Percentiles rank a stretch among this genome's conserved stretches.
phyloP scores from a whole-genome alignment of 352 stramenopile genomes.

The Globisporangium lucens region DNA sequence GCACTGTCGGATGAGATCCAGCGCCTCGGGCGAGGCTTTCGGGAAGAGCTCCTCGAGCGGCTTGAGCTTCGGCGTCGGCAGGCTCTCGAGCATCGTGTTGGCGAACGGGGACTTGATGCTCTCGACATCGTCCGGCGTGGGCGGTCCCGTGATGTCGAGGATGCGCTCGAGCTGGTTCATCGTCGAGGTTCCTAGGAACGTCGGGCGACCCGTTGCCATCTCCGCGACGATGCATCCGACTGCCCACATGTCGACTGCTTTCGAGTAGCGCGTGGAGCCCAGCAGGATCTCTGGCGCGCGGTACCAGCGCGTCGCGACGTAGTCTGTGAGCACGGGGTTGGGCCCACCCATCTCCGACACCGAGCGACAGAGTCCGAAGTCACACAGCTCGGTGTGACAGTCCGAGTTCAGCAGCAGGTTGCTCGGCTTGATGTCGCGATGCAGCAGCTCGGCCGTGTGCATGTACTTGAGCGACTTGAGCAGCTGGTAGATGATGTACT shows the following conservation, averaged over 20 bases:
- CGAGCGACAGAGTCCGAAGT: slow-evolving; percentile 94
- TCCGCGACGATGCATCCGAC: slow-evolving; percentile 94
- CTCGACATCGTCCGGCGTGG: slow-evolving; percentile 87
- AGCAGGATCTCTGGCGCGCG: slow-evolving; percentile 94
- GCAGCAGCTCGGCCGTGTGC: slow-evolving; percentile 92
- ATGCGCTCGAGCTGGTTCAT: slow-evolving; percentile 98
- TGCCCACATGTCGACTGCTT: slow-evolving; percentile 93
- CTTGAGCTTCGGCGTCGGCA: slow-evolving; percentile 73
- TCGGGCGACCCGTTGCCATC: slow-evolving; percentile 90
- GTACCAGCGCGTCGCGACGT: slow-evolving; percentile 96
- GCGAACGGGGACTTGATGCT: slow-evolving; percentile 93
- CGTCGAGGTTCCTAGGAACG: slow-evolving; percentile 93
- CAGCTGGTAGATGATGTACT: slow-evolving; percentile 97
- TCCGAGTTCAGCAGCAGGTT: slow-evolving; percentile 96
- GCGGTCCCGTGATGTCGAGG: slow-evolving; percentile 91
- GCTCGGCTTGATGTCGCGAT: slow-evolving; percentile 96
- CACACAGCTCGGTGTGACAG: slow-evolving; percentile 94
- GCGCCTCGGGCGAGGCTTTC: slow-evolving; percentile 78
- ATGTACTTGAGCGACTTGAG: slow-evolving; percentile 97
- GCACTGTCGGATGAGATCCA: slow-evolving; percentile 89
- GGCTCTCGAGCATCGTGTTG: slow-evolving; percentile 91
- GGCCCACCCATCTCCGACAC: slow-evolving; percentile 83
- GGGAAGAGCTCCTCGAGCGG: slow-evolving; percentile 87
- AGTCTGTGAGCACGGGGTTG: slow-evolving; percentile 92
- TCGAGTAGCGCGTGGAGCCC: slow-evolving; percentile 91